These are phyloP conservation scores for Globisporangium heterothallicum DNA, from an alignment of 352 stramenopile species.

Conservation along the genomic window DNA sequence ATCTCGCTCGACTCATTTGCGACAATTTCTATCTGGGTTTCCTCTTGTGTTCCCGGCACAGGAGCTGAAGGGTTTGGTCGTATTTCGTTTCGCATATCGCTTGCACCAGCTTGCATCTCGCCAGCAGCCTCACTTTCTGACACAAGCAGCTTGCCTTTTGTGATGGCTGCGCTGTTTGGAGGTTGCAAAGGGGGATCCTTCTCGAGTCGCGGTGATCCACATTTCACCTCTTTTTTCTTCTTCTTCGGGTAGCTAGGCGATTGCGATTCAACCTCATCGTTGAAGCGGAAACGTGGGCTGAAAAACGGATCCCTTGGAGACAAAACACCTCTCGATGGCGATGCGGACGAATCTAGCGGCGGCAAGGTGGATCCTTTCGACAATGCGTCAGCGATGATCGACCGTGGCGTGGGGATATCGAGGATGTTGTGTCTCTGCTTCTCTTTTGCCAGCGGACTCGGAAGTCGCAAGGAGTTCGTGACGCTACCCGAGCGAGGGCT, in stretches of 20 bases:
- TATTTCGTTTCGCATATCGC: not conserved
- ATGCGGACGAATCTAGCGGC: slow-evolving; percentile 19
- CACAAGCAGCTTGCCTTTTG: not conserved
- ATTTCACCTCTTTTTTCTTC: slow-evolving; percentile 11
- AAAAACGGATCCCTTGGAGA: slow-evolving; percentile 60
- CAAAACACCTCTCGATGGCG: slow-evolving; percentile 11
- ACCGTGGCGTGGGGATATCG: slow-evolving; percentile 35
- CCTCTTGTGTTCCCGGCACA: not conserved
- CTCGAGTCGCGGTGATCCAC: not conserved
- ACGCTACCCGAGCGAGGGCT: slow-evolving; percentile 26
- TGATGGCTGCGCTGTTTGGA: not conserved
- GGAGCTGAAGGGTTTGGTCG: not conserved
- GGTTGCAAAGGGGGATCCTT: not conserved
- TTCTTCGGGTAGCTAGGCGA: slow-evolving; percentile 1
- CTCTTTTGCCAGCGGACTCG: slow-evolving; percentile 44
- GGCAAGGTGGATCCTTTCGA: slow-evolving; percentile 37
- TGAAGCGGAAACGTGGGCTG: slow-evolving; percentile 61
- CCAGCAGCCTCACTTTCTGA: not conserved
- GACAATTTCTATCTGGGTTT: not conserved
- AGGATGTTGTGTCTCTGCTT: slow-evolving; percentile 22
- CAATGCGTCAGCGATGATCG: slow-evolving; percentile 53
- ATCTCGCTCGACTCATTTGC: not conserved
- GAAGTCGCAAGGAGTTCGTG: slow-evolving; percentile 26
- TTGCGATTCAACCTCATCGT: slow-evolving; percentile 12
- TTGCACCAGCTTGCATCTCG: not conserved